Conservation (phyloP, 257 asterid species). For the Agastache rugosa region DNA sequence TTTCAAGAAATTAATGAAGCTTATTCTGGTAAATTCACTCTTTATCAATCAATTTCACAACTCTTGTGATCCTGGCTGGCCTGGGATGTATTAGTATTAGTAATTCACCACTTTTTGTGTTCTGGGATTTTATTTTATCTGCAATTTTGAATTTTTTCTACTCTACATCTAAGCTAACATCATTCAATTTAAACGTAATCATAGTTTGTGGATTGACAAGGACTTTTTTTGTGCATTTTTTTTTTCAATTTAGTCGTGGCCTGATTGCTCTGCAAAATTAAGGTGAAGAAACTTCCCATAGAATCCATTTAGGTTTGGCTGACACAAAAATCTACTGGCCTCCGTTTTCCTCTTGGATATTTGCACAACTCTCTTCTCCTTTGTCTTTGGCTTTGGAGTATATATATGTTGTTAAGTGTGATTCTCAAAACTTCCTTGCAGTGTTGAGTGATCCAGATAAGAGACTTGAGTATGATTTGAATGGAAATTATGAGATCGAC, state of each 20-base stretch:
- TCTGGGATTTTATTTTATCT: conserved; percentile 17
- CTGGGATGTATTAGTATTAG: neutral
- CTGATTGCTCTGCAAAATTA: neutral
- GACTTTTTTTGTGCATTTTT: neutral
- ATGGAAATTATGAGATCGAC: conserved; percentile 65
- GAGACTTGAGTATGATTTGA: conserved; percentile 66
- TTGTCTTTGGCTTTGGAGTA: too few relatives aligned
- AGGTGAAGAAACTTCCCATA: neutral
- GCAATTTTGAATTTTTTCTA: conserved; percentile 14
- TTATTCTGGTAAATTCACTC: conserved; percentile 48
- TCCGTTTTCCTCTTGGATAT: neutral
- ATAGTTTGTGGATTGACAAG: neutral
- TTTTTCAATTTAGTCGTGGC: neutral
- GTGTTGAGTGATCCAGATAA: conserved; percentile 75
- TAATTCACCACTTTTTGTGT: neutral
- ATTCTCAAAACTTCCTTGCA: conserved; percentile 37
- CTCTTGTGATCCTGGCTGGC: neutral
- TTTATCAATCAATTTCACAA: neutral
- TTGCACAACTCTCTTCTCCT: neutral
- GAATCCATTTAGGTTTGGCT: neutral
- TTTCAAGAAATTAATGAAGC: conserved; percentile 78
- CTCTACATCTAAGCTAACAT: conserved; percentile 3
- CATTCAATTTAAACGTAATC: neutral
- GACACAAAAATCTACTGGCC: conserved; percentile 1
- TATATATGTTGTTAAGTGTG: conserved; percentile 22